Evolutionary conservation across 257 asterid species (phyloP).

Genomic region (Agastache rugosa): DNA sequence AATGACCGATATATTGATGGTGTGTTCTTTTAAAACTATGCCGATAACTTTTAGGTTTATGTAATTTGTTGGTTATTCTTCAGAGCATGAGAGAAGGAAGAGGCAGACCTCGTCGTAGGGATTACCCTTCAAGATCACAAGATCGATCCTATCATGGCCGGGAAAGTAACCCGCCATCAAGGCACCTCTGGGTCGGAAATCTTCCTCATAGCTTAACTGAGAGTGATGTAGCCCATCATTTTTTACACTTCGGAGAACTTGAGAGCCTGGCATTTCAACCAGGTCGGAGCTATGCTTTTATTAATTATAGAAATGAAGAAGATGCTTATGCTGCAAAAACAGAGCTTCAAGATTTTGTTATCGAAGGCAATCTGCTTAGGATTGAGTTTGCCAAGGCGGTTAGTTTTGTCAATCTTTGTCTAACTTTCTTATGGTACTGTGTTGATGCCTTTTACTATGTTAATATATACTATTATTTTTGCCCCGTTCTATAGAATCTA

Average conservation of each 20-base stretch:
- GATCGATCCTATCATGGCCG: conserved; percentile 65
- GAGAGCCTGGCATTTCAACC: conserved; percentile 90
- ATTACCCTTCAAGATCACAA: conserved; percentile 68
- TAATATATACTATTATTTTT: conserved; percentile 34
- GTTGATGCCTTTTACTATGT: conserved; percentile 44
- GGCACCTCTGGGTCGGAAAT: conserved; percentile 97
- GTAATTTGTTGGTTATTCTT: conserved; percentile 26
- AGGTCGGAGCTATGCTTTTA: conserved; percentile 90
- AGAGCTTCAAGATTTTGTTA: conserved; percentile 82
- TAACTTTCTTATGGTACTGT: conserved; percentile 50
- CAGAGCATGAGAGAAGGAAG: conserved; percentile 82
- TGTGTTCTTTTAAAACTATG: background rate
- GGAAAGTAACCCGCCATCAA: conserved; percentile 76
- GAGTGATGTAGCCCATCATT: conserved; percentile 63
- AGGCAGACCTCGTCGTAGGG: conserved; percentile 72
- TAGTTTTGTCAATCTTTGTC: conserved; percentile 81
- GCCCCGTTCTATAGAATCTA: conserved; percentile 37
- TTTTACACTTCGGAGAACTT: conserved; percentile 75
- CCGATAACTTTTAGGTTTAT: conserved; percentile 11
- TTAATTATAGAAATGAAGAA: conserved; percentile 68
- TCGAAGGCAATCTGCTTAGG: conserved; percentile 87
- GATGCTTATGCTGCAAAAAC: conserved; percentile 87
- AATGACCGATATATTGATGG: background rate
- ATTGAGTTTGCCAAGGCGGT: conserved; percentile 99
- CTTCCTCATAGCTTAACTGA: conserved; percentile 66